Evolutionary conservation across 2,329 filamentous ascomycete genomes (phyloP), one percentile per base, ranked within the genome.

Genomic region (Exophiala sp.): DNA sequence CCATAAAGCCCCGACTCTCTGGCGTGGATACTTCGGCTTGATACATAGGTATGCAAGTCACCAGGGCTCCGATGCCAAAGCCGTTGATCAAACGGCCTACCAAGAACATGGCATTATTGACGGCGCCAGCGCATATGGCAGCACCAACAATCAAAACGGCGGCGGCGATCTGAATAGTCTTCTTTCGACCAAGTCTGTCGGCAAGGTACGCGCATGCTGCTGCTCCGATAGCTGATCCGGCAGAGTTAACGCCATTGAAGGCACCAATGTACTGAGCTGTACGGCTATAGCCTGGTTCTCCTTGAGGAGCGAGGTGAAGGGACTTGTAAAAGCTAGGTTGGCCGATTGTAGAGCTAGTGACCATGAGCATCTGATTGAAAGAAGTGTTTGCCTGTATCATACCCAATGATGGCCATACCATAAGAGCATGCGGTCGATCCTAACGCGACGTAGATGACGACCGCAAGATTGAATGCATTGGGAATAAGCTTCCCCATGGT

Each of bases 261-360:
- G 73, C 74, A 32, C 71, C 74, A 40, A 75, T 72, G 16, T 74
- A 66, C 53, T 71, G 69, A 3, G 72, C 68, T 1, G 74, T 75
- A 41, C 71, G 69, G 1, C 58, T 59, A 57, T 76, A 76, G 18
- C 72, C 72, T 2, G 72, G 68, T 48, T 71, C 63, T 8, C 67
- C 70, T 51, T 66, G 62, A 5, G 67, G 50, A 5, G 71, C 70
- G 10, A 77, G 67, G 29, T 69, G 57, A 44, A 77, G 70, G 61
- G 71, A 72, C 4, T 60, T 65, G 62, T 73, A 76, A 65, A 77
- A 77, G 35, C 66, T 70, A 3, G 74, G 73, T 52, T 77, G 74
- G 2, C 75, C 75, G 46, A 77, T 69, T 1, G 73, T 76, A 20
- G 56, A 58, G 29, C 54, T 56, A 20, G 18, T 43, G 20, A 42